A percentile compares a stretch with the other conserved stretches of the same genome.
Evolutionary conservation across 495 filamentous ascomycete genomes (phyloP).

Genomic region (Lepraria neglecta): DNA sequence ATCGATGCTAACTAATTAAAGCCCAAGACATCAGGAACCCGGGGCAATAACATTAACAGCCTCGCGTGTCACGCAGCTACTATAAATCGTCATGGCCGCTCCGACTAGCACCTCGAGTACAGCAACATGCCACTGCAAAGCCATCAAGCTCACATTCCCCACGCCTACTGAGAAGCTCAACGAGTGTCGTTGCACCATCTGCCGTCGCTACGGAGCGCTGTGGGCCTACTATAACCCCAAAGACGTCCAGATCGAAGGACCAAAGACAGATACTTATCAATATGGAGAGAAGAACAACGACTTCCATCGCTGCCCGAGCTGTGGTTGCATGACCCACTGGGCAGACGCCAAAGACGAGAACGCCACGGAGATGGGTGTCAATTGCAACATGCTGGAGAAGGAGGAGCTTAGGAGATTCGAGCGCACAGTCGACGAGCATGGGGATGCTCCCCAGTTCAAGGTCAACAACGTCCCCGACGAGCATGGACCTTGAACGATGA

Average conservation of each 20-base stretch:
- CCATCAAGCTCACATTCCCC: slow-evolving; percentile 11
- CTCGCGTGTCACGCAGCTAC: slow-evolving; percentile 7
- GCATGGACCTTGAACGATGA: slow-evolving; percentile 4
- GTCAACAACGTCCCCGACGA: background rate
- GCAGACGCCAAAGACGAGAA: slow-evolving; percentile 1
- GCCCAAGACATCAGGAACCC: background rate
- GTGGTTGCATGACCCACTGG: slow-evolving; percentile 6
- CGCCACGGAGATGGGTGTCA: slow-evolving; percentile 5
- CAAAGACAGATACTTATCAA: slow-evolving; percentile 5
- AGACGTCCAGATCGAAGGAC: slow-evolving; percentile 12
- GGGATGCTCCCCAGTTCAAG: background rate
- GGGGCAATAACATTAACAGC: background rate
- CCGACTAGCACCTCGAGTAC: background rate
- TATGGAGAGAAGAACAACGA: background rate
- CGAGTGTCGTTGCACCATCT: slow-evolving; percentile 14
- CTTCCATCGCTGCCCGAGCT: slow-evolving; percentile 10
- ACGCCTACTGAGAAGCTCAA: background rate
- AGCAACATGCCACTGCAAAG: slow-evolving; percentile 15
- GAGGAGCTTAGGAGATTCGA: slow-evolving; percentile 2
- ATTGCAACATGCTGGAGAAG: slow-evolving; percentile 14
- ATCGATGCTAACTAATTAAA: background rate
- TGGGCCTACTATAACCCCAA: slow-evolving; percentile 9
- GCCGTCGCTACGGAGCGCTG: slow-evolving; percentile 15
- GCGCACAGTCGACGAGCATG: background rate
- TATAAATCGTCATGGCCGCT: background rate